Conservation (phyloP, 2,329 filamentous ascomycete species). For the Aspergillus flavus region DNA sequence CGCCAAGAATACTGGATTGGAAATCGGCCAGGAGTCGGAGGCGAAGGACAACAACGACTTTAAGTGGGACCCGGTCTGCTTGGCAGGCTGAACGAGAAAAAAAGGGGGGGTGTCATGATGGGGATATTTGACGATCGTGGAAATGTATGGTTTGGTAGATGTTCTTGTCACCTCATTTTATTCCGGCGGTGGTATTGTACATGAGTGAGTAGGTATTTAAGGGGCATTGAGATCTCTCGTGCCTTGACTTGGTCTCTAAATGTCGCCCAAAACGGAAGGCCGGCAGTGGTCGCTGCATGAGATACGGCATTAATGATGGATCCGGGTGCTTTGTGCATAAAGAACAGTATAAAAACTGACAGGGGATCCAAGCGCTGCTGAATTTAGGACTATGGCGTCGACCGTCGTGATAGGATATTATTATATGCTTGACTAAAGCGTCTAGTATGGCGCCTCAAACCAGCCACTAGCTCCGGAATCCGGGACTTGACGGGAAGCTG, state of each 20-base stretch:
- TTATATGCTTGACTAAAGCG: not conserved
- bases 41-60: not conserved
- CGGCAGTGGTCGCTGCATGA: not conserved
- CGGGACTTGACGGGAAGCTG: not conserved
- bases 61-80: not conserved
- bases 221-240: too few species aligned
- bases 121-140: not conserved
- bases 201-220: not conserved
- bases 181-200: too few species aligned
- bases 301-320: not conserved
- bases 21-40: not conserved
- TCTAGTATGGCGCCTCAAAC: too few species aligned
- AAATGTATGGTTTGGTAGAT: not conserved
- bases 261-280: not conserved
- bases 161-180: not conserved
- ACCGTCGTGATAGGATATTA: too few species aligned
- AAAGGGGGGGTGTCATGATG: not conserved
- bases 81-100: not conserved
- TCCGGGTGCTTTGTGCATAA: not conserved
- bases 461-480: not conserved
- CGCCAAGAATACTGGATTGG: not conserved
- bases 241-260: too few species aligned
- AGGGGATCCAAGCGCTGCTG: not conserved
- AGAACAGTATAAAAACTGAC: not conserved
- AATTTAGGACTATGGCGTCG: not conserved